Percentiles rank a stretch among this genome's conserved stretches.
Evolutionary conservation across 1,139 yeast genomes (phyloP).

Genomic region (Taphrina sp.): DNA sequence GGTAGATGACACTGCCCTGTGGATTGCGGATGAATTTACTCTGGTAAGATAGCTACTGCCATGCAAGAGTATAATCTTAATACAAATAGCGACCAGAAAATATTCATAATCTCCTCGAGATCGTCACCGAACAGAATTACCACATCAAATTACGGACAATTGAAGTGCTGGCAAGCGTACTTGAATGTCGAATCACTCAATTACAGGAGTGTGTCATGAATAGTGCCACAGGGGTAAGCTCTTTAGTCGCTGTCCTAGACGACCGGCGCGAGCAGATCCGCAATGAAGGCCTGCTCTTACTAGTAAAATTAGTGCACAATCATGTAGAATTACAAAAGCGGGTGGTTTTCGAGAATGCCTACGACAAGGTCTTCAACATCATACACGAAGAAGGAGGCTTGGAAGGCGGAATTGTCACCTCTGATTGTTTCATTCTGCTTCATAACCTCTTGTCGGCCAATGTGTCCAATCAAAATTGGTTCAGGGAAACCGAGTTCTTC

Average conservation of each 20-base stretch:
- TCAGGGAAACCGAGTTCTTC: slow-evolving; percentile 79
- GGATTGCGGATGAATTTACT: slow-evolving; percentile 93
- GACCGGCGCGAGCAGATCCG: slow-evolving; percentile 77
- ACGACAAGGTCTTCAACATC: slow-evolving; percentile 73
- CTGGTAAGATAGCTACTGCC: slow-evolving; percentile 47
- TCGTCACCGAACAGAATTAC: slow-evolving; percentile 62
- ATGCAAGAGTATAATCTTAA: background rate
- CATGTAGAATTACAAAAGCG: slow-evolving; percentile 86
- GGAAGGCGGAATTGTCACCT: slow-evolving; percentile 74
- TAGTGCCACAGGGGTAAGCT: slow-evolving; percentile 77
- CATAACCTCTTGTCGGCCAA: slow-evolving; percentile 74
- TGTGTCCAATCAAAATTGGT: slow-evolving; percentile 84
- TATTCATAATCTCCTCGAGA: slow-evolving; percentile 57
- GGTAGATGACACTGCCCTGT: slow-evolving; percentile 81
- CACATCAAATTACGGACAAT: slow-evolving; percentile 76
- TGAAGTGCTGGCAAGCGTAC: slow-evolving; percentile 80
- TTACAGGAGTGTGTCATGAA: slow-evolving; percentile 72
- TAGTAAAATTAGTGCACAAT: slow-evolving; percentile 77
- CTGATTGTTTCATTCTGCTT: slow-evolving; percentile 77
- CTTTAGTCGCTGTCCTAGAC: slow-evolving; percentile 64
- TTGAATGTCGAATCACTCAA: slow-evolving; percentile 69
- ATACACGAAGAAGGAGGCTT: slow-evolving; percentile 87
- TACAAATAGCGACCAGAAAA: slow-evolving; percentile 52
- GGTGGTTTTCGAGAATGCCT: slow-evolving; percentile 91
- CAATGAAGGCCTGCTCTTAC: slow-evolving; percentile 54